Percentiles rank a stretch among this genome's conserved stretches.
Conservation (phyloP, 805 yeast species). For the Yamadazyma endophytica region DNA sequence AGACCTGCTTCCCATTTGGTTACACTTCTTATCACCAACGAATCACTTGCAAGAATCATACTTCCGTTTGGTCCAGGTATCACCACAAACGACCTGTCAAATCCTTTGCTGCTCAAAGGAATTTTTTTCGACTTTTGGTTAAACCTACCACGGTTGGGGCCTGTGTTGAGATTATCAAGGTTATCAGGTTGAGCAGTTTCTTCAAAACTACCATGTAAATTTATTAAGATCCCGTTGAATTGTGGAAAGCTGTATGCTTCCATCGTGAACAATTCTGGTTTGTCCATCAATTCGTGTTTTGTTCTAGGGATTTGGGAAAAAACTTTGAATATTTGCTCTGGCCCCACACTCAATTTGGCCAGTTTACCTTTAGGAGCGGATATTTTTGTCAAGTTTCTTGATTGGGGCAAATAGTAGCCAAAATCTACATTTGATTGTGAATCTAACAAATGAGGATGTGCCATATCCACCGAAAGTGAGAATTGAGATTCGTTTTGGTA, state of each 20-base stretch:
- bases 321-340: conserved; percentile 53
- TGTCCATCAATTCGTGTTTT: conserved; percentile 60
- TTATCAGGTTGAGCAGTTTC: conserved; percentile 60
- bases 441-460: conserved; percentile 49
- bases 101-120: conserved; percentile 60
- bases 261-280: conserved; percentile 67
- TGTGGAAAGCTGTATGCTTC: conserved; percentile 72
- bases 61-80: conserved; percentile 64
- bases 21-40: conserved; percentile 62
- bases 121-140: conserved; percentile 24
- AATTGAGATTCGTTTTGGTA: conserved; percentile 85
- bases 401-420: conserved; percentile 65
- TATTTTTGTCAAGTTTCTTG: conserved; percentile 72
- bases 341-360: conserved; percentile 64
- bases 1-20: conserved; percentile 28
- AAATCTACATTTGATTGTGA: conserved; percentile 28
- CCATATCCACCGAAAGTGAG: conserved; percentile 71
- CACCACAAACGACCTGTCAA: conserved; percentile 82
- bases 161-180: conserved; percentile 11
- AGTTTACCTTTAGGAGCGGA: conserved; percentile 51
- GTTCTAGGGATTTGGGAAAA: conserved; percentile 76
- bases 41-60: conserved; percentile 83
- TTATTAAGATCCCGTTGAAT: conserved; percentile 71
- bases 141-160: conserved; percentile 14
- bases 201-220: conserved; percentile 79